Conservation (phyloP, 2,329 filamentous ascomycete species). For the Chrysosphaeria jannelii region DNA sequence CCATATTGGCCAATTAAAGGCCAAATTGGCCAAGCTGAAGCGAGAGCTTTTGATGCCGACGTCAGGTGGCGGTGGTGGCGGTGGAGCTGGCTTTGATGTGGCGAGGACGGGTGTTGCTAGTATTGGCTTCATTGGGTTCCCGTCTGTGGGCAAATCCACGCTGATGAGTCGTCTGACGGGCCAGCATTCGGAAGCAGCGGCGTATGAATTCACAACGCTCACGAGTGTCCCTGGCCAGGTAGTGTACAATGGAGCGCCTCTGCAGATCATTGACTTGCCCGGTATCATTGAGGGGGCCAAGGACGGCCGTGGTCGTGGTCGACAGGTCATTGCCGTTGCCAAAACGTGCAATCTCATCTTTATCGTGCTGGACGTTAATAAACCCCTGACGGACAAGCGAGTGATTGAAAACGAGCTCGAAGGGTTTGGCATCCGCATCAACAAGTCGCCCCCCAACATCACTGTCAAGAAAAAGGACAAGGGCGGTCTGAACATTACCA, state of each 20-base stretch:
- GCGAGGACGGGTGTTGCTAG: constrained; percentile 91
- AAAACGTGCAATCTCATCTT: constrained; percentile 98
- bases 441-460: constrained; percentile 91
- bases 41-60: constrained; percentile 72
- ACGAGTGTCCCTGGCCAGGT: constrained; percentile 95
- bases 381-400: constrained; percentile 86
- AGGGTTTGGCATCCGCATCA: constrained; percentile 91
- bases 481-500: constrained; percentile 87
- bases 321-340: constrained; percentile 93
- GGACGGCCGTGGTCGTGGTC: constrained; percentile 87
- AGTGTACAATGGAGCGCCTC: constrained; percentile 81
- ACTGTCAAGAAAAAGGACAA: constrained; percentile 99
- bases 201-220: constrained; percentile 95
- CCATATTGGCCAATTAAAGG: constrained; percentile 87
- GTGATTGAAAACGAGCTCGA: constrained; percentile 88
- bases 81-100: constrained; percentile 79
- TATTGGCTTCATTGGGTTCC: constrained; percentile 93
- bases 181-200: constrained; percentile 87
- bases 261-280: constrained; percentile 93
- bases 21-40: constrained; percentile 93
- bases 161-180: constrained; percentile 85
- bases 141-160: constrained; percentile 93
- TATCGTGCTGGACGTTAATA: constrained; percentile 95
- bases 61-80: constrained; percentile 53
- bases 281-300: constrained; percentile 98